Evolutionary conservation across 208 protist genomes (phyloP).

Genomic region (Acanthamoeba triangularis): DNA sequence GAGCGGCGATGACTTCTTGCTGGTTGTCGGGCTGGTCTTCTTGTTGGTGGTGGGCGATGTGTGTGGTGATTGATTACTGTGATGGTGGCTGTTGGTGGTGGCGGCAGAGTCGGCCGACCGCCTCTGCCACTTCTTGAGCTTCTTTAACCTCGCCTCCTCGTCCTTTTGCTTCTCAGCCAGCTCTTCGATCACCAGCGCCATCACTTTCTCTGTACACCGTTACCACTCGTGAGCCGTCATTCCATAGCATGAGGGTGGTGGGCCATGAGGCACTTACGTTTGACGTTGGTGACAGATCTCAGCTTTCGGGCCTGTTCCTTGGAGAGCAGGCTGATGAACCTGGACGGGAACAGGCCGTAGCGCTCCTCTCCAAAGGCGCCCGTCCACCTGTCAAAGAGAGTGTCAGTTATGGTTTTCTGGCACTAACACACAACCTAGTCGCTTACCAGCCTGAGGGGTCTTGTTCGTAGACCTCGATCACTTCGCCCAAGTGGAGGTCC

Average conservation of each 20-base stretch:
- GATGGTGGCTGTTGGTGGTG: too few relatives aligned
- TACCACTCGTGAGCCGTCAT: too few relatives aligned
- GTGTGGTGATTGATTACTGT: not conserved
- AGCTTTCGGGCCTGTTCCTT: not conserved
- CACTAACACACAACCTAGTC: not conserved
- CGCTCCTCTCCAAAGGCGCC: constrained; percentile 51
- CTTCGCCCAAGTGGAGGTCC: constrained; percentile 46
- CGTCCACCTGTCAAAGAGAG: constrained; percentile 72
- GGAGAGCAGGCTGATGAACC: not conserved
- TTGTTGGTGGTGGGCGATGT: not conserved
- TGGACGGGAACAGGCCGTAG: constrained; percentile 58
- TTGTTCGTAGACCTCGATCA: constrained; percentile 52
- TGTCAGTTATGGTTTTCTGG: too few relatives aligned
- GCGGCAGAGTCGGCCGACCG: not conserved
- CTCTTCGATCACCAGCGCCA: not conserved
- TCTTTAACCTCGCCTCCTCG: not conserved
- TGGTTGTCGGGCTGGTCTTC: not conserved
- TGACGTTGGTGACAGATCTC: not conserved
- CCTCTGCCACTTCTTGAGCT: not conserved
- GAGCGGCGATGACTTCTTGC: too few relatives aligned
- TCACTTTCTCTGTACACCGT: constrained; percentile 8
- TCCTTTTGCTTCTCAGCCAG: not conserved
- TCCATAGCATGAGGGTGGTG: not conserved
- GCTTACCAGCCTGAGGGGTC: constrained; percentile 6
- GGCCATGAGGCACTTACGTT: not conserved